phyloP scores from a whole-genome alignment of 345 rosid species.

The Isatis tinctoria region DNA sequence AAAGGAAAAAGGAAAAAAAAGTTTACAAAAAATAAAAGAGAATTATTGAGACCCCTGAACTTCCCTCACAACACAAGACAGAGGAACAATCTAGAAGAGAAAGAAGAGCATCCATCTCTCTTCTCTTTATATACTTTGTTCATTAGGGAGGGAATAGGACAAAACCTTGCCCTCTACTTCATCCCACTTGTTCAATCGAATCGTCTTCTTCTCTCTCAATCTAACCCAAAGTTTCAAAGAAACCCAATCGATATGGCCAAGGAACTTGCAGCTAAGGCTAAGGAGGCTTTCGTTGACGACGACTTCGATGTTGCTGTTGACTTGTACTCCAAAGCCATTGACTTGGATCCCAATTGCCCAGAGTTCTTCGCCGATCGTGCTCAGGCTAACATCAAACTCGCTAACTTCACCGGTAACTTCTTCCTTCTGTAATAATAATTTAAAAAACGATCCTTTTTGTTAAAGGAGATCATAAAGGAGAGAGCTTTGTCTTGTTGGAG shows the following conservation, averaged over 20 bases:
- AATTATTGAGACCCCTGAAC: background rate
- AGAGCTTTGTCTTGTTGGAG: background rate
- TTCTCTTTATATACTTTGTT: background rate
- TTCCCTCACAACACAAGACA: background rate
- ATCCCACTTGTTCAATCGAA: background rate
- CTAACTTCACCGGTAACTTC: slow-evolving; percentile 56
- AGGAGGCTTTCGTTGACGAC: slow-evolving; percentile 85
- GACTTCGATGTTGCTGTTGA: slow-evolving; percentile 77
- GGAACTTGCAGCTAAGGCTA: slow-evolving; percentile 68
- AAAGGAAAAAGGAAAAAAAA: too few species aligned
- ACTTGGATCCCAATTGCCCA: slow-evolving; percentile 53
- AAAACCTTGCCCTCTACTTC: slow-evolving; percentile 4
- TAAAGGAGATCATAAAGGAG: background rate
- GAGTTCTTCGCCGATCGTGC: slow-evolving; percentile 87
- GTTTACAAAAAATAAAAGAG: too few species aligned
- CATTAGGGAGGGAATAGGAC: too few species aligned
- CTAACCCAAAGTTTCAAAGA: background rate
- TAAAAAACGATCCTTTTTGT: background rate
- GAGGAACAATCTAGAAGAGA: slow-evolving; percentile 19
- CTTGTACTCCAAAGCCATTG: slow-evolving; percentile 76
- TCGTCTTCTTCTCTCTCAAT: background rate
- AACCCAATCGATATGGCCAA: slow-evolving; percentile 47
- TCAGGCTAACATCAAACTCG: slow-evolving; percentile 81
- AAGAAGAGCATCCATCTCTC: background rate
- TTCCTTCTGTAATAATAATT: background rate